Conservation (phyloP, 2,329 filamentous ascomycete genomes). For the Diplodia intermedia region DNA sequence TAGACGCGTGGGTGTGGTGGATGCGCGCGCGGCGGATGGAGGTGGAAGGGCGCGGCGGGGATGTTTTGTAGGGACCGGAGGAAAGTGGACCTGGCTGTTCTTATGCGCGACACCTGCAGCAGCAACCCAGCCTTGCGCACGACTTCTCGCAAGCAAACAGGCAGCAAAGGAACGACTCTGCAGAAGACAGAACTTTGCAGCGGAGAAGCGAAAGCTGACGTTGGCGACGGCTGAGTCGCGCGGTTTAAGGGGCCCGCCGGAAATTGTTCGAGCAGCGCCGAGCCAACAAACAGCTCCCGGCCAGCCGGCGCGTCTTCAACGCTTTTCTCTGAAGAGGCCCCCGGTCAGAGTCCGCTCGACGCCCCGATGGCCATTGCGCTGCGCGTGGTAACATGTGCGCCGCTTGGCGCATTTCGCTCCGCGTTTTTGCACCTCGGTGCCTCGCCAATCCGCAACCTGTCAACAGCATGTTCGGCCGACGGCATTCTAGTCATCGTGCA, state of each 20-base stretch:
- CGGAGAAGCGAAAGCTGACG: conserved; percentile 21
- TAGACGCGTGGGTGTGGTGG: conserved; percentile 23
- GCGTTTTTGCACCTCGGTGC: conserved; percentile 10
- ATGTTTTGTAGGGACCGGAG: conserved; percentile 13
- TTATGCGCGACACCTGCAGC: conserved; percentile 25
- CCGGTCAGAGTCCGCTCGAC: conserved; percentile 7
- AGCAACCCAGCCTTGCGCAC: conserved; percentile 19
- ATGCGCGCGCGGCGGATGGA: conserved; percentile 23
- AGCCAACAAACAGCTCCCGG: conserved; percentile 31
- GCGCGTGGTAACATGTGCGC: conserved; percentile 25
- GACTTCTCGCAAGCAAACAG: conserved; percentile 3
- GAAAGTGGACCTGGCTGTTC: conserved; percentile 12
- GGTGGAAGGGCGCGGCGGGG: conserved; percentile 18
- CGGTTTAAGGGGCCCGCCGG: conserved; percentile 31
- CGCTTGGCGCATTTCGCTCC: conserved; percentile 13
- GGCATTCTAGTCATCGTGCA: neutral
- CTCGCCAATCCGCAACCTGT: neutral
- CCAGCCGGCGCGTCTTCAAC: conserved; percentile 28
- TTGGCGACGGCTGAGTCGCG: conserved; percentile 28
- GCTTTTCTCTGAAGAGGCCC: conserved; percentile 19
- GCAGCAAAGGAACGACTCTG: conserved; percentile 25
- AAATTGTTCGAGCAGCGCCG: conserved; percentile 22
- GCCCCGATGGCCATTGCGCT: conserved; percentile 19
- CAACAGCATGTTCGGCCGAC: neutral
- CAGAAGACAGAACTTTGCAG: conserved; percentile 25